Evolutionary conservation across 2,329 filamentous ascomycete species (phyloP).

Genomic region (Talaromyces rugulosus): DNA sequence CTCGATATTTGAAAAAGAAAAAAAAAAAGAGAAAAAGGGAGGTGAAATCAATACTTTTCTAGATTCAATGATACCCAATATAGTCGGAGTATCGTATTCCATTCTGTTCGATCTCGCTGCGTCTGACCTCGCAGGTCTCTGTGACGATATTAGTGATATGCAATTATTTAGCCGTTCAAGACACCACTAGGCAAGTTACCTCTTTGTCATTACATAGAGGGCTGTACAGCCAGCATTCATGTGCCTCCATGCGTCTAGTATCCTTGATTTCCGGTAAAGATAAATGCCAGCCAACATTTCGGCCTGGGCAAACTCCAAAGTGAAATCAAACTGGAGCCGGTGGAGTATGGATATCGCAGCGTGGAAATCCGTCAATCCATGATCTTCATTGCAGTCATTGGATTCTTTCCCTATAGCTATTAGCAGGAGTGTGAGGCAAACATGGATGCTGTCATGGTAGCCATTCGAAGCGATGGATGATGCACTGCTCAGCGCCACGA

Average conservation of each 20-base stretch:
- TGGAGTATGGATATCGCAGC: not conserved
- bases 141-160: not conserved
- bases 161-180: not conserved
- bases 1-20: too few relatives aligned
- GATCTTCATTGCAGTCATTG: not conserved
- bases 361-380: not conserved
- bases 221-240: conserved; percentile 2
- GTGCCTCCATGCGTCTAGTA: not conserved
- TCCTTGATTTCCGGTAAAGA: not conserved
- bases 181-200: not conserved
- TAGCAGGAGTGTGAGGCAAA: not conserved
- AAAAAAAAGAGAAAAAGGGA: not conserved
- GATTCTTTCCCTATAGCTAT: conserved; percentile 1
- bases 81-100: conserved; percentile 2
- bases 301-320: conserved; percentile 1
- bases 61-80: conserved; percentile 1
- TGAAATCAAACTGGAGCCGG: conserved; percentile 1
- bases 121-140: conserved; percentile 5
- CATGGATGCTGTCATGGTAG: not conserved
- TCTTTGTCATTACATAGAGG: not conserved
- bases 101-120: not conserved
- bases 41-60: not conserved
- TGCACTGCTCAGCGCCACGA: not conserved
- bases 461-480: conserved; percentile 1
- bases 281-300: not conserved